A percentile compares a stretch with the other conserved stretches of the same genome.
Conservation (phyloP, 2,329 filamentous ascomycete species). For the Lachnum nothofagi region DNA sequence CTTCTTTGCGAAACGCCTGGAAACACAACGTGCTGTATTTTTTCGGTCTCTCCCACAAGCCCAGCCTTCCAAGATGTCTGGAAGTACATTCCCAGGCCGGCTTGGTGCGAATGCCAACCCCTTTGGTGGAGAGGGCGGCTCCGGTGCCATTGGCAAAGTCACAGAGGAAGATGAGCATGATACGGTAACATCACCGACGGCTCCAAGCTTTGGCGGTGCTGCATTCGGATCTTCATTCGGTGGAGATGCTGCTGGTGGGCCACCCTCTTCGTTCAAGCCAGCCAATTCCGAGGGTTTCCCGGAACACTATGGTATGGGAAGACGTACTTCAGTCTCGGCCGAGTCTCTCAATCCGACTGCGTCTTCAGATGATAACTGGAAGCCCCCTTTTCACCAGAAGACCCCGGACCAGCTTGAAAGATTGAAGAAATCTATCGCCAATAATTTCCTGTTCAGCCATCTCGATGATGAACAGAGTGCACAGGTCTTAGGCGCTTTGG, state of each 20-base stretch:
- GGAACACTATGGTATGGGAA: conserved; percentile 86
- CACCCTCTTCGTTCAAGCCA: conserved; percentile 37
- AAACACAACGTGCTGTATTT: conserved; percentile 57
- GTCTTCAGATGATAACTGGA: conserved; percentile 82
- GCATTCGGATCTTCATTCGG: conserved; percentile 35
- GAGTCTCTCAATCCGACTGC: conserved; percentile 90
- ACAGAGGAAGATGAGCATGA: conserved; percentile 64
- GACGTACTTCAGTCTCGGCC: conserved; percentile 92
- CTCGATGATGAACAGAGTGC: conserved; percentile 87
- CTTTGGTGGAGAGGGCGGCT: conserved; percentile 55
- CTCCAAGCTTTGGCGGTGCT: conserved; percentile 48
- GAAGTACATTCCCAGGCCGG: conserved; percentile 70
- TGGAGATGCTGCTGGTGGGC: conserved; percentile 44
- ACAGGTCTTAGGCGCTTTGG: conserved; percentile 82
- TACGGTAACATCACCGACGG: conserved; percentile 68
- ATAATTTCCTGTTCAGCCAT: conserved; percentile 91
- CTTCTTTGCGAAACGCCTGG: conserved; percentile 61
- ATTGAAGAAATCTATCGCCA: conserved; percentile 73
- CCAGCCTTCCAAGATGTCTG: conserved; percentile 54
- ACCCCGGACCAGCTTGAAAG: conserved; percentile 72
- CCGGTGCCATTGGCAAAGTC: conserved; percentile 52
- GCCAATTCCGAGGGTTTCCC: conserved; percentile 66
- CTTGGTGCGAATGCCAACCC: conserved; percentile 66
- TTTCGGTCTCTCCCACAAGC: conserved; percentile 43
- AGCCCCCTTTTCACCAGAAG: conserved; percentile 80